Evolutionary conservation across 2,329 filamentous ascomycete species (phyloP).

Genomic region (Ophiosphaerella herpotricha): DNA sequence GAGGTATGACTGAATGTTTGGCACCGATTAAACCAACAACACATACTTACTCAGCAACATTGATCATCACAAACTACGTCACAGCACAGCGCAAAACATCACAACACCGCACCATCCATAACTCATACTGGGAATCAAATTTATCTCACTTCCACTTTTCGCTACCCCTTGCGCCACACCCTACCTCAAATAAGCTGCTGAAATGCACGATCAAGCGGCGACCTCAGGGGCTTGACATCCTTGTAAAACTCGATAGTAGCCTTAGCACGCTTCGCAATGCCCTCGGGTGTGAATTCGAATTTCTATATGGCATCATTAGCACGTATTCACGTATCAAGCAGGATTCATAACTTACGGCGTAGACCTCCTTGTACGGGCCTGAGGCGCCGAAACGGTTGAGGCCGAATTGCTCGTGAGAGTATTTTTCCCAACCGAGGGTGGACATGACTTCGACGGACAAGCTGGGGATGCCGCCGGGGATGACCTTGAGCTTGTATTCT

Average conservation of each 20-base stretch:
- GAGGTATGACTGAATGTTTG: too few species aligned
- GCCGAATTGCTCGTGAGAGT: conserved; percentile 99
- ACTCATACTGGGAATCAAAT: too few species aligned
- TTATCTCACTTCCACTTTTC: too few species aligned
- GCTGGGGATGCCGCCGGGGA: conserved; percentile 91
- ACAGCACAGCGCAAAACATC: too few species aligned
- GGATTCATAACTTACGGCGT: conserved; percentile 66
- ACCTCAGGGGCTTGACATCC: conserved; percentile 83
- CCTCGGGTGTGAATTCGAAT: conserved; percentile 99
- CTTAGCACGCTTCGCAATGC: conserved; percentile 90
- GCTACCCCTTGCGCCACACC: too few species aligned
- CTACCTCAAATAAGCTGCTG: conserved; percentile 83
- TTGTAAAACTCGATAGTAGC: conserved; percentile 98
- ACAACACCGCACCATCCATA: too few species aligned
- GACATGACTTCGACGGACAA: conserved; percentile 95
- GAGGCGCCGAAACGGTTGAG: conserved; percentile 98
- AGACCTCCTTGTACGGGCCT: conserved; percentile 96
- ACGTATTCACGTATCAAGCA: not conserved
- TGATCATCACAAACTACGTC: too few species aligned
- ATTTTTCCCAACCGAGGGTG: conserved; percentile 98
- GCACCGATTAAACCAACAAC: too few species aligned
- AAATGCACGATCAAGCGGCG: conserved; percentile 96
- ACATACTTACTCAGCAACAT: too few species aligned
- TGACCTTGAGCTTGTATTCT: conserved; percentile 90
- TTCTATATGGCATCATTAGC: conserved; percentile 67